Conservation (phyloP, 2,329 filamentous ascomycete genomes). For the Cryphonectria radicalis region DNA sequence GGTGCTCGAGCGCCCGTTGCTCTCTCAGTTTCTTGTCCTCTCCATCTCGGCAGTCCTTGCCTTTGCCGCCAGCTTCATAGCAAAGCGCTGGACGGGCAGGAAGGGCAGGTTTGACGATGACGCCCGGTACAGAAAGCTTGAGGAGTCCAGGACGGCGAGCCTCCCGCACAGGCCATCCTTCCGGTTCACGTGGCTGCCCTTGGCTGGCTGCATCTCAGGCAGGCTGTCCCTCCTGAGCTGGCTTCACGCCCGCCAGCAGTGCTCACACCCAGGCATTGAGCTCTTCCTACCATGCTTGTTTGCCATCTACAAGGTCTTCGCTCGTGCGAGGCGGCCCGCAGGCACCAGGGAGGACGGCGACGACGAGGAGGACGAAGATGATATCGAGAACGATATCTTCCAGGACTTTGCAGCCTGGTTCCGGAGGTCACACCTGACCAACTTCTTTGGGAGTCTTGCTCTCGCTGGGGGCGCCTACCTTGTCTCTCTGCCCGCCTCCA, state of each 20-base stretch:
- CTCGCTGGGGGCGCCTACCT: slow-evolving; percentile 50
- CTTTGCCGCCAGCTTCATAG: slow-evolving; percentile 47
- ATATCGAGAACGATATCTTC: slow-evolving; percentile 48
- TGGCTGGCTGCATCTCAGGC: slow-evolving; percentile 50
- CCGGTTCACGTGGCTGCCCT: slow-evolving; percentile 48
- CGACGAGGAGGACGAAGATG: slow-evolving; percentile 53
- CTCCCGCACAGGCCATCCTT: slow-evolving; percentile 50
- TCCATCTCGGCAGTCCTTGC: slow-evolving; percentile 49
- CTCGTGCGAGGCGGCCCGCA: slow-evolving; percentile 37
- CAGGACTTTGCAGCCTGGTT: slow-evolving; percentile 56
- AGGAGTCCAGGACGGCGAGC: slow-evolving; percentile 41
- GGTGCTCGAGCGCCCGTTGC: slow-evolving; percentile 55
- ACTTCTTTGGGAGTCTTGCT: slow-evolving; percentile 43
- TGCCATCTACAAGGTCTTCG: slow-evolving; percentile 50
- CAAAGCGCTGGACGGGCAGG: slow-evolving; percentile 51
- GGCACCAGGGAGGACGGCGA: slow-evolving; percentile 30
- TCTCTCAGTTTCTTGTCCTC: slow-evolving; percentile 53
- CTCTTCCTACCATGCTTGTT: slow-evolving; percentile 53
- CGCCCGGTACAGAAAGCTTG: slow-evolving; percentile 33
- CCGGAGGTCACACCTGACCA: slow-evolving; percentile 44
- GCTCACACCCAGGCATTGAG: slow-evolving; percentile 54
- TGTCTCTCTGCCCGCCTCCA: slow-evolving; percentile 42
- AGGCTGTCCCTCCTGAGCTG: slow-evolving; percentile 54
- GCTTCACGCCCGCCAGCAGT: slow-evolving; percentile 54
- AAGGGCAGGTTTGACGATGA: slow-evolving; percentile 50